These are phyloP conservation scores for Starmerella khaoyaiensis DNA, from an alignment of 805 yeast species.

Conservation along the genomic window DNA sequence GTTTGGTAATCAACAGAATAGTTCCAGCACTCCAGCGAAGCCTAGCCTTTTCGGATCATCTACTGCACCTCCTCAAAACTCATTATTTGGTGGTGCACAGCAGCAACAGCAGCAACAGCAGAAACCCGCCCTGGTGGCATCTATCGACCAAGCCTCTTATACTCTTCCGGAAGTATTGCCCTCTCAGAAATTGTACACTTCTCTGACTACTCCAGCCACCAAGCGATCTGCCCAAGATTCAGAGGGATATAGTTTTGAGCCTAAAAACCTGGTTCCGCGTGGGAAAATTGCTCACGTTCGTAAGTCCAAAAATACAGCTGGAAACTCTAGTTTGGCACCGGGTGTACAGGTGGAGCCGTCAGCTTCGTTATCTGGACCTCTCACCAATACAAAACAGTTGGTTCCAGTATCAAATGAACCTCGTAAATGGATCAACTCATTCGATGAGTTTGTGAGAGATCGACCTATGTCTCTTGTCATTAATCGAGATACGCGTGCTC, in stretches of 20 bases:
- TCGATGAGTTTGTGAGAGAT: conserved; percentile 18
- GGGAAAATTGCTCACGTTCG: background rate
- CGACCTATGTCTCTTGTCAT: conserved; percentile 22
- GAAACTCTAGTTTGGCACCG: background rate
- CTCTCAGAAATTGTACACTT: conserved; percentile 20
- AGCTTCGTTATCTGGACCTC: conserved; percentile 4
- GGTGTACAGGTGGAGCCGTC: background rate
- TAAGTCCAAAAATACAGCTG: background rate
- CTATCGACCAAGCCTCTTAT: conserved; percentile 25
- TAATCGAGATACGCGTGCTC: conserved; percentile 3
- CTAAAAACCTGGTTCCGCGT: background rate
- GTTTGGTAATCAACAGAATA: no score
- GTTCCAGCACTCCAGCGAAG: no score
- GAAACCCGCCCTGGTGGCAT: conserved; percentile 16
- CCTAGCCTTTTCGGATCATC: background rate
- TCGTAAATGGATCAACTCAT: conserved; percentile 20
- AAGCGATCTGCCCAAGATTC: conserved; percentile 9
- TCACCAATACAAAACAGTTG: background rate
- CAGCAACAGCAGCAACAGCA: conserved; percentile 2
- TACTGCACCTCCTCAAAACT: conserved; percentile 2
- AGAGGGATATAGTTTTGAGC: background rate
- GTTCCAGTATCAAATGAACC: conserved; percentile 6
- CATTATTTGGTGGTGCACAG: conserved; percentile 3
- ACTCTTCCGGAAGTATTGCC: conserved; percentile 19
- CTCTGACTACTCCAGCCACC: conserved; percentile 14